phyloP scores from a whole-genome alignment of 305 asterid species.

The Fraxinus platypoda region DNA sequence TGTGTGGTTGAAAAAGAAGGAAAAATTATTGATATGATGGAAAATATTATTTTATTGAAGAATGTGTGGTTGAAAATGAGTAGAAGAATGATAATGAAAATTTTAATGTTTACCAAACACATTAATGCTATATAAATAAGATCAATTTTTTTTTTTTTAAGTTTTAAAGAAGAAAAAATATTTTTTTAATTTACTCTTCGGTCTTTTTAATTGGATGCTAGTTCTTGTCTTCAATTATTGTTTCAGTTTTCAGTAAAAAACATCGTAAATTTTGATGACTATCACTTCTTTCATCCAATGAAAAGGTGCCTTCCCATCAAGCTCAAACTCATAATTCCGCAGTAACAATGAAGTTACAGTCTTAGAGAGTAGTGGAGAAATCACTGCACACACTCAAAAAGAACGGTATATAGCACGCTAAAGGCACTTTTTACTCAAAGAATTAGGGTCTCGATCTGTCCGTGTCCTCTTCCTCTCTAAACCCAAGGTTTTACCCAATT shows the following conservation, averaged over 20 bases:
- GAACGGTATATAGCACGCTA: neutral
- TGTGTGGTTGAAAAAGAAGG: too few relatives aligned
- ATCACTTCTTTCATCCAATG: neutral
- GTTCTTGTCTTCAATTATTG: neutral
- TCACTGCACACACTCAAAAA: neutral
- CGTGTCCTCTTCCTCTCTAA: neutral
- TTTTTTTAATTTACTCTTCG: neutral
- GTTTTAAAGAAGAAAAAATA: neutral
- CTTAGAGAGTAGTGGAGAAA: neutral
- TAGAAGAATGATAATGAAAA: too few relatives aligned
- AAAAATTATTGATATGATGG: too few relatives aligned
- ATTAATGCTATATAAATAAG: neutral
- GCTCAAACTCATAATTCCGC: neutral
- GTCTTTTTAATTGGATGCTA: neutral
- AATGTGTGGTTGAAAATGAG: too few relatives aligned
- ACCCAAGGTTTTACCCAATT: neutral
- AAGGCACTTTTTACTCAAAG: neutral
- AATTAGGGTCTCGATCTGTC: neutral
- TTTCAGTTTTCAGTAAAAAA: neutral
- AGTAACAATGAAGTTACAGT: neutral
- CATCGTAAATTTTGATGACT: neutral
- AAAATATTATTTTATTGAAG: too few relatives aligned
- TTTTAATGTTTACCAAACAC: too few relatives aligned
- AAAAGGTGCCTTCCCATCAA: neutral
- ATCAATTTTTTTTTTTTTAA: neutral